Conservation (phyloP, 805 yeast species). For the Metschnikowia kofuensis region DNA sequence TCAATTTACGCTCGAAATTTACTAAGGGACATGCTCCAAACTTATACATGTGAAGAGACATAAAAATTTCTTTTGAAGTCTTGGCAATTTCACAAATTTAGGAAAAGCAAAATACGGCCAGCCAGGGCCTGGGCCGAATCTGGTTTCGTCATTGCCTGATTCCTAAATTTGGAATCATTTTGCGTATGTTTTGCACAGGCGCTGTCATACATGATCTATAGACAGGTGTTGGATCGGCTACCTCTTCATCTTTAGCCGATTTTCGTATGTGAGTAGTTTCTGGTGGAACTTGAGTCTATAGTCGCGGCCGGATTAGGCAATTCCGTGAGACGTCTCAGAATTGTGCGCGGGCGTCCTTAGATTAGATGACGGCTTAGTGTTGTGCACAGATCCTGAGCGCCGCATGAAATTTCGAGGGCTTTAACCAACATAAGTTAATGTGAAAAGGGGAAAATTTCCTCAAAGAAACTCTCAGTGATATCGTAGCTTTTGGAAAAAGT, state of each 20-base stretch:
- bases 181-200: no score
- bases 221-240: no score
- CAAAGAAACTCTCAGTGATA: no score
- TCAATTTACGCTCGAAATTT: no score
- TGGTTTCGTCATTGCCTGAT: no score
- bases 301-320: slow-evolving; percentile 6
- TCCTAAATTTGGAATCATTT: no score
- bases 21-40: background rate
- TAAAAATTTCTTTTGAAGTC: background rate
- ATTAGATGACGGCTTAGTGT: slow-evolving; percentile 2
- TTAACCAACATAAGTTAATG: no score
- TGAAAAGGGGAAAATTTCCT: no score
- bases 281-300: background rate
- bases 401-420: background rate
- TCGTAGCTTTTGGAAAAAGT: no score
- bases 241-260: background rate
- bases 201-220: no score
- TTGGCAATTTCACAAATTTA: background rate
- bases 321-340: slow-evolving; percentile 6
- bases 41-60: no score
- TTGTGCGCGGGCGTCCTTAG: background rate
- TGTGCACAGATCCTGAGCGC: background rate
- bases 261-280: background rate
- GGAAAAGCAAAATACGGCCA: background rate
- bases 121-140: background rate